Base-by-base conservation (phyloP, 2,329 filamentous ascomycete species). In the Sporothrix pseudoabietina region DNA sequence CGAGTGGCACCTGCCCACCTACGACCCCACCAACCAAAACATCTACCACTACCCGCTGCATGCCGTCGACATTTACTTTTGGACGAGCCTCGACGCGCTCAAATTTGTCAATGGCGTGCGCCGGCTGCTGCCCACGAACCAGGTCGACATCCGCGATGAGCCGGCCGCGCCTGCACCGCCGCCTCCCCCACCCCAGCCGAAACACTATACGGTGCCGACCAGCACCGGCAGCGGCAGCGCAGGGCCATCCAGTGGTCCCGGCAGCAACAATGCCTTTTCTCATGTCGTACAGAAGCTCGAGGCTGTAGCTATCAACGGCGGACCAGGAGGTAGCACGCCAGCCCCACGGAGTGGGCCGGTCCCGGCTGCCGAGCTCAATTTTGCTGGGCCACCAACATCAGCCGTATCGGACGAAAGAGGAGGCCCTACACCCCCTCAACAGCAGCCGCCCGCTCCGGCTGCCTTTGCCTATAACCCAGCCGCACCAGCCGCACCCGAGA, bases 31-130 rank as follows among this genome's bases (percentile, higher is more conserved):
- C 69, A 93, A 93, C 80, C 89, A 94, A 80, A 90, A 88, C 79
- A 93, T 92, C 80, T 94, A 94, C 80, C 88, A 94, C 84, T 94
- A 94, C 82, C 90, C 89, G 79, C 86, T 95, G 8, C 90, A 93
- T 79, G 91, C 90, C 0, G 80, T 94, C 73, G 92, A 94, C 78
- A 83, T 94, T 16, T 95, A 95, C 82, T 92, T 94, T 78, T 94
- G 91, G 91, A 93, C 89, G 0, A 88, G 89, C 74, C 85, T 89
- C 72, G 92, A 94, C 81, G 91, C 92, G 0, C 83, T 89, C 39
- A 86, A 89, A 73, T 92, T 94, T 76, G 82, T 94, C 75, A 91
- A 91, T 77, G 89, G 89, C 16, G 83, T 93, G 72, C 85, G 90
- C 69, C 86, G 89, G 72, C 87, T 93, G 4, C 80, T 93, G 35